These are phyloP conservation scores for Geranomyces michiganensis DNA, from an alignment of 192 early-diverging fungal genomes.

Conservation along the genomic window DNA sequence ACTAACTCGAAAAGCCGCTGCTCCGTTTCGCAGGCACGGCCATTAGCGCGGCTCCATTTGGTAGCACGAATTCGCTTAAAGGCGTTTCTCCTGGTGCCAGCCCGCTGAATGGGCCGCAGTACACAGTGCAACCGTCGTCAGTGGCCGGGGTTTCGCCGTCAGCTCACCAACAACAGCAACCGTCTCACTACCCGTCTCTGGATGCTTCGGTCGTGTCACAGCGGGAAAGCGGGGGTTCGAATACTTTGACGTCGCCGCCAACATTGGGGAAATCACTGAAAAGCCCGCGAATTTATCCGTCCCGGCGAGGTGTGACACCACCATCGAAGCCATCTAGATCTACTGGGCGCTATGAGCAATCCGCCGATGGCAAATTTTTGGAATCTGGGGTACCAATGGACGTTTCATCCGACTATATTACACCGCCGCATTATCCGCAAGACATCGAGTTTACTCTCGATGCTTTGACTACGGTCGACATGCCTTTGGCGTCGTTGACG, in stretches of 20 bases:
- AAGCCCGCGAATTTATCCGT: not conserved
- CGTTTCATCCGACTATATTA: not conserved
- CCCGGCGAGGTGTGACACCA: not conserved
- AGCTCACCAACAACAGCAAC: not conserved
- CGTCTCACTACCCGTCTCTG: not conserved
- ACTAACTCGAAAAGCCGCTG: not conserved
- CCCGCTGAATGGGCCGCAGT: not conserved
- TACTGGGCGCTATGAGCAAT: not conserved
- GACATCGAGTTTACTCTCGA: not conserved
- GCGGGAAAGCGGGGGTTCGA: not conserved
- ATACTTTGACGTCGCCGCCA: too few relatives aligned
- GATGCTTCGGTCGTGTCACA: not conserved
- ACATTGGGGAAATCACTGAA: not conserved
- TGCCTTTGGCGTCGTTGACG: not conserved
- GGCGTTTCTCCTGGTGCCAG: not conserved
- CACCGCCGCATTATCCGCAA: conserved; percentile 7
- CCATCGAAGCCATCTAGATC: not conserved
- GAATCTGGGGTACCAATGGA: not conserved
- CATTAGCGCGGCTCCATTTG: not conserved
- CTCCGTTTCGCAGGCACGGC: not conserved
- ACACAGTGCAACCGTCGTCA: not conserved
- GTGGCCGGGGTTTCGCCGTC: not conserved
- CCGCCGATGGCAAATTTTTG: not conserved
- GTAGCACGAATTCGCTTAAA: not conserved
- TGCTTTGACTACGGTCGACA: not conserved